Conservation (phyloP, 2,329 filamentous ascomycete species). For the Nothomitra cinnamomea region DNA sequence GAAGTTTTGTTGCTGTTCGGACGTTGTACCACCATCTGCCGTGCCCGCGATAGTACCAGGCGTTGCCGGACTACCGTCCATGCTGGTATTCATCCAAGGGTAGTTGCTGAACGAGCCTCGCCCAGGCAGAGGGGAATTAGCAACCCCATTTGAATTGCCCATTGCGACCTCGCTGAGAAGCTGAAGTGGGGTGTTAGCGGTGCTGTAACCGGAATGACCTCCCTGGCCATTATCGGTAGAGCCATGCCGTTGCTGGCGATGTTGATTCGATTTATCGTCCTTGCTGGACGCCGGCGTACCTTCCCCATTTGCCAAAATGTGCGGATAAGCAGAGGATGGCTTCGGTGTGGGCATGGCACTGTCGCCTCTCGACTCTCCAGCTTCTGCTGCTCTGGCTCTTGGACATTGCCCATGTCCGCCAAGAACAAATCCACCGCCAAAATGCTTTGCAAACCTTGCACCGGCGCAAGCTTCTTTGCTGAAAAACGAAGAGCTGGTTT, state of each 20-base stretch:
- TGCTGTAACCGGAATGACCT: conserved; percentile 2
- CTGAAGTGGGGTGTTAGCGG: conserved; percentile 6
- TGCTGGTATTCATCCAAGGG: not conserved
- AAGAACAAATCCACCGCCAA: not conserved
- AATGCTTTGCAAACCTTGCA: not conserved
- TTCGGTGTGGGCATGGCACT: conserved; percentile 2
- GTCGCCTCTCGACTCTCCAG: not conserved
- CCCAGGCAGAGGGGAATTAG: not conserved
- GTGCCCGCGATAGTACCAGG: not conserved
- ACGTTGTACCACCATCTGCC: too few species aligned
- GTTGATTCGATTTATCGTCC: not conserved
- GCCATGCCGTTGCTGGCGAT: not conserved
- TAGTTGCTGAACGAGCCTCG: conserved; percentile 1
- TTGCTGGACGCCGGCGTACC: not conserved
- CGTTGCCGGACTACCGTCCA: not conserved
- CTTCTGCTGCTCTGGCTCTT: not conserved
- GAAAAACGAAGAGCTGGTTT: not conserved
- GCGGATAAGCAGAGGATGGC: not conserved
- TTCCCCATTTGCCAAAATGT: not conserved
- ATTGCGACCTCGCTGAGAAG: conserved; percentile 8
- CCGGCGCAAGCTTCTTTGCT: not conserved
- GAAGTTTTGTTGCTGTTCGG: not conserved
- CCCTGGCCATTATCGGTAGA: not conserved
- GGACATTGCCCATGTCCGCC: not conserved
- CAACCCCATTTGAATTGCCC: conserved; percentile 8